These are phyloP conservation scores for Leccinum subgranulosum DNA, from an alignment of 768 basidiomycete species.

Conservation along the genomic window DNA sequence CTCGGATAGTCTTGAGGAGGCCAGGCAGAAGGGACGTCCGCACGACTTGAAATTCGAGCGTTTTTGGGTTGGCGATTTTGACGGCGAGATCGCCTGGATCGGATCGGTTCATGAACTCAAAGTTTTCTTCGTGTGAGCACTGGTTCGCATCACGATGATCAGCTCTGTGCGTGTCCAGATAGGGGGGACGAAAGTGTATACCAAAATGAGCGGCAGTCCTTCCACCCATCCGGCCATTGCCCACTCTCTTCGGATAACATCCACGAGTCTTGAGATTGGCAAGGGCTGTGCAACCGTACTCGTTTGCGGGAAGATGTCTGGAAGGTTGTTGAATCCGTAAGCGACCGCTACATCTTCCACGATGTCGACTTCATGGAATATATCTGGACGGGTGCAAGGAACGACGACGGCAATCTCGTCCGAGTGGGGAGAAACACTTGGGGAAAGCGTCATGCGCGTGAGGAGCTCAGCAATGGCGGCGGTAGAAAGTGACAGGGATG, in stretches of 20 bases:
- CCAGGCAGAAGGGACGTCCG: slow-evolving; percentile 95
- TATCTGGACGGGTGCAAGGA: slow-evolving; percentile 96
- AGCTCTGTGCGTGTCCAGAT: not conserved
- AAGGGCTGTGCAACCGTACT: slow-evolving; percentile 94
- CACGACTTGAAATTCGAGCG: slow-evolving; percentile 96
- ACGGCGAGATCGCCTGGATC: slow-evolving; percentile 83
- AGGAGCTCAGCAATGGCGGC: slow-evolving; percentile 70
- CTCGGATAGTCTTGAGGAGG: slow-evolving; percentile 93
- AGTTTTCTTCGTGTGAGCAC: slow-evolving; percentile 99
- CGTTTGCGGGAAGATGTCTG: slow-evolving; percentile 86
- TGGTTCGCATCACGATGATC: slow-evolving; percentile 29
- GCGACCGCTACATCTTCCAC: slow-evolving; percentile 99
- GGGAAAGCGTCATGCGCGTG: slow-evolving; percentile 76
- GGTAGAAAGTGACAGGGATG: slow-evolving; percentile 72
- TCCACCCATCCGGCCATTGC: slow-evolving; percentile 96
- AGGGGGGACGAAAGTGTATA: slow-evolving; percentile 30
- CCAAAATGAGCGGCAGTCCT: slow-evolving; percentile 89
- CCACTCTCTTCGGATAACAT: slow-evolving; percentile 88
- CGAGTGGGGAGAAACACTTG: slow-evolving; percentile 40
- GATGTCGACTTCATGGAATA: slow-evolving; percentile 96
- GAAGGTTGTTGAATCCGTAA: slow-evolving; percentile 96
- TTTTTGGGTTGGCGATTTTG: slow-evolving; percentile 95
- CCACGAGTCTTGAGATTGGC: slow-evolving; percentile 84
- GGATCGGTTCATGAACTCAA: slow-evolving; percentile 82
- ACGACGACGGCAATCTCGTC: slow-evolving; percentile 77